Conservation (phyloP, 495 filamentous ascomycete species). For the Penicillium canescens region DNA sequence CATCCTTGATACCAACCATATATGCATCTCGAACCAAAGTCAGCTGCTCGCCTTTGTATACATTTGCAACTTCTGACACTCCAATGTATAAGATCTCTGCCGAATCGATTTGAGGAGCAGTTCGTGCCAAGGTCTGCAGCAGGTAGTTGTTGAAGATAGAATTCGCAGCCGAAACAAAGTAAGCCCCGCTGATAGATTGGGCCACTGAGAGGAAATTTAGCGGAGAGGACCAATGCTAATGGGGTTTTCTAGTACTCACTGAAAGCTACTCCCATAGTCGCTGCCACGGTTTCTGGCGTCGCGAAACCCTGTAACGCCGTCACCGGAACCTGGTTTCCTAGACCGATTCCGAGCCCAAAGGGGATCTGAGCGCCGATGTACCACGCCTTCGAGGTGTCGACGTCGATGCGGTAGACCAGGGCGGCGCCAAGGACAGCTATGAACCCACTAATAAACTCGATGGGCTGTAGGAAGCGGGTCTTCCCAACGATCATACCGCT, state of each 20-base stretch:
- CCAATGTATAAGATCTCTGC: constrained; percentile 40
- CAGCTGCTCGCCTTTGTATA: constrained; percentile 36
- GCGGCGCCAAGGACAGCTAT: constrained; percentile 31
- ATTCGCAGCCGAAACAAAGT: constrained; percentile 42
- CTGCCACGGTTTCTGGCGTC: constrained; percentile 44
- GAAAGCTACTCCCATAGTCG: no score
- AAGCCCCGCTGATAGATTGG: constrained; percentile 46
- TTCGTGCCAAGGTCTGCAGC: constrained; percentile 22
- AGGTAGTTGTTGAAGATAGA: constrained; percentile 41
- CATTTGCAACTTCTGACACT: constrained; percentile 42
- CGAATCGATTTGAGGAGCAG: constrained; percentile 41
- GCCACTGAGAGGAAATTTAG: constrained; percentile 22
- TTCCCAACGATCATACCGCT: constrained; percentile 13
- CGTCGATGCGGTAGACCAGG: constrained; percentile 22
- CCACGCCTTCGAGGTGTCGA: constrained; percentile 8
- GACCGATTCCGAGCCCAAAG: constrained; percentile 23
- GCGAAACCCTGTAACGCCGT: constrained; percentile 28
- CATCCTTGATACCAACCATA: constrained; percentile 55
- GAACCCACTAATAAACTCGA: constrained; percentile 15
- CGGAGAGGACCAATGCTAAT: no score
- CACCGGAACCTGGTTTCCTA: constrained; percentile 25
- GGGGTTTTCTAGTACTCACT: no score
- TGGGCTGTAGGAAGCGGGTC: constrained; percentile 14
- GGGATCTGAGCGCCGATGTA: constrained; percentile 29
- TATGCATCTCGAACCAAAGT: constrained; percentile 53